These are phyloP conservation scores for Oryza brachyantha DNA, from an alignment of 176 grass and related monocot species.

Conservation along the genomic window DNA sequence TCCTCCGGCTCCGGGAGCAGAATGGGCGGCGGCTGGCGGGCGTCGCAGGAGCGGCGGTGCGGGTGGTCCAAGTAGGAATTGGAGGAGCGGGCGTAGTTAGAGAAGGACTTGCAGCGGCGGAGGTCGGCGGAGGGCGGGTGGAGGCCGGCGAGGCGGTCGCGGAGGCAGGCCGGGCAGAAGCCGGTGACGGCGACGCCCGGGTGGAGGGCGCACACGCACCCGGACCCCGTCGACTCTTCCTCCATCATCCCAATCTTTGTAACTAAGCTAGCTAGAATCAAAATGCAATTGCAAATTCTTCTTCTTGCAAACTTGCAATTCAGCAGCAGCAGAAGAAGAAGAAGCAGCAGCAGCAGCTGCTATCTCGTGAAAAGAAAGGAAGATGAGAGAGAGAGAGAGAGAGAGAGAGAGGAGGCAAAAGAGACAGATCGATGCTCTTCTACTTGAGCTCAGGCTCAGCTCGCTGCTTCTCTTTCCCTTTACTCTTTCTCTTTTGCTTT, in stretches of 20 bases:
- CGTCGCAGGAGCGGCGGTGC: conserved; percentile 79
- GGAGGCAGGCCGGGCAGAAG: conserved; percentile 90
- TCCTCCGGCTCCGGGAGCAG: neutral
- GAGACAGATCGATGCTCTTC: neutral
- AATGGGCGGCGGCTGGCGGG: conserved; percentile 15
- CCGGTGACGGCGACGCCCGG: conserved; percentile 65
- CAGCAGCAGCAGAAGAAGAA: neutral
- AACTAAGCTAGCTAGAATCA: too few species aligned
- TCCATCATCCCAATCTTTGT: too few species aligned
- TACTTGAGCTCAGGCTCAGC: neutral
- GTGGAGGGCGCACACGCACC: conserved; percentile 77
- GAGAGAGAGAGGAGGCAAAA: conserved; percentile 21
- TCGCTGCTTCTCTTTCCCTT: neutral
- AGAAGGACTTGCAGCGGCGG: conserved; percentile 76
- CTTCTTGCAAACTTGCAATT: too few species aligned
- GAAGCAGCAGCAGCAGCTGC: too few species aligned
- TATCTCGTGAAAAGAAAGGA: too few species aligned
- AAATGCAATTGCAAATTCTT: too few species aligned
- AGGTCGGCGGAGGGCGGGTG: conserved; percentile 44
- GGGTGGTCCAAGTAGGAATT: conserved; percentile 31
- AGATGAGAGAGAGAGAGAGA: too few species aligned
- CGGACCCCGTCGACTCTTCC: conserved; percentile 25
- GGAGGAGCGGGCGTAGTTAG: conserved; percentile 31
- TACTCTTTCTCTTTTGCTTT: conserved; percentile 14
- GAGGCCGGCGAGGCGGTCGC: conserved; percentile 81